These are phyloP conservation scores for Cercophora scortea DNA, from an alignment of 495 filamentous ascomycete species.

Conservation along the genomic window DNA sequence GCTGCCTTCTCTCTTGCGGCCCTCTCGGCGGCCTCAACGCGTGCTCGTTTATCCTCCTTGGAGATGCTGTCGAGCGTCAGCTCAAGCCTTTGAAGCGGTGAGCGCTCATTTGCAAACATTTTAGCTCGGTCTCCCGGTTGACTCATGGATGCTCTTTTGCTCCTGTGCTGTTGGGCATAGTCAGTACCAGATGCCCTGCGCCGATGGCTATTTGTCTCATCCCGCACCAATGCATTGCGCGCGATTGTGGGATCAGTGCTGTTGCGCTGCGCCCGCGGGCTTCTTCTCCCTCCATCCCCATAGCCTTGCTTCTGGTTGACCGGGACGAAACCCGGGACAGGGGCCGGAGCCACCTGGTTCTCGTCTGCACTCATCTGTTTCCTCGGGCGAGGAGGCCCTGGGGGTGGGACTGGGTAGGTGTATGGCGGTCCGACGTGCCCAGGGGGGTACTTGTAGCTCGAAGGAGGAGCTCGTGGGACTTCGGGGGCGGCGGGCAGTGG, in stretches of 20 bases:
- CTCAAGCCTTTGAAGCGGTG: slow-evolving; percentile 87
- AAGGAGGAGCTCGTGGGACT: slow-evolving; percentile 47
- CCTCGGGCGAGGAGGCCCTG: slow-evolving; percentile 14
- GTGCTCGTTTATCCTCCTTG: slow-evolving; percentile 82
- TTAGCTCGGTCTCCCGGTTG: slow-evolving; percentile 24
- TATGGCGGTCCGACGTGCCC: slow-evolving; percentile 27
- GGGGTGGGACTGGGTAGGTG: slow-evolving; percentile 16
- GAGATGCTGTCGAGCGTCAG: slow-evolving; percentile 78
- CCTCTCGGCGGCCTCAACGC: slow-evolving; percentile 68
- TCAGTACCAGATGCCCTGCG: slow-evolving; percentile 18
- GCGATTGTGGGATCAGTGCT: slow-evolving; percentile 11
- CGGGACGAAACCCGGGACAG: slow-evolving; percentile 4
- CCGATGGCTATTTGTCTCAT: slow-evolving; percentile 10
- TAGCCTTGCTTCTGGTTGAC: not conserved
- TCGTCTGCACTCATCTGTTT: slow-evolving; percentile 35
- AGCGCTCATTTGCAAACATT: slow-evolving; percentile 67
- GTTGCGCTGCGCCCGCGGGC: slow-evolving; percentile 17
- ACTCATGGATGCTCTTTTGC: slow-evolving; percentile 13
- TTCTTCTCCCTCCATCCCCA: slow-evolving; percentile 7
- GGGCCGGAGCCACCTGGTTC: slow-evolving; percentile 25
- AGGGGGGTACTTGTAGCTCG: slow-evolving; percentile 49
- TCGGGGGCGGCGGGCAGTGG: slow-evolving; percentile 50
- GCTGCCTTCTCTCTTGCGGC: slow-evolving; percentile 39
- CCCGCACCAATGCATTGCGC: slow-evolving; percentile 4
- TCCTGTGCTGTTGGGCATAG: slow-evolving; percentile 20